Conservation (phyloP, 352 stramenopile genomes). For the Phytophthora pini region DNA sequence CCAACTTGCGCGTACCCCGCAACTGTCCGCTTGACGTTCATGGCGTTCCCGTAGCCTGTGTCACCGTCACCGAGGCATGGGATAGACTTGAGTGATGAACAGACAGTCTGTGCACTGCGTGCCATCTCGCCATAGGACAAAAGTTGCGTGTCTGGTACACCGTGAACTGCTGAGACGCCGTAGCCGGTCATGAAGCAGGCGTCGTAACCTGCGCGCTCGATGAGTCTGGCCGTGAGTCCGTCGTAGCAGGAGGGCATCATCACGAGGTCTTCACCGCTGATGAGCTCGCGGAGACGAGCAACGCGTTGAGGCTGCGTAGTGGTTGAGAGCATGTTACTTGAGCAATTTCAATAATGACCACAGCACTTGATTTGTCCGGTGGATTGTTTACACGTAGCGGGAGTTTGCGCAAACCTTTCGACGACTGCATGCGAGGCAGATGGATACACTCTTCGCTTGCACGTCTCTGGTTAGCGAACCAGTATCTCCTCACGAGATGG, state of each 20-base stretch:
- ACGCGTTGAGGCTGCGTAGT: conserved; percentile 39
- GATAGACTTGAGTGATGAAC: conserved; percentile 37
- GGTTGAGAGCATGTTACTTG: too few relatives aligned
- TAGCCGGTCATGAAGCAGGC: conserved; percentile 72
- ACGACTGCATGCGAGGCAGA: too few relatives aligned
- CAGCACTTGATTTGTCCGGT: too few relatives aligned
- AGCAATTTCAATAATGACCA: too few relatives aligned
- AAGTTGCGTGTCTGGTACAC: conserved; percentile 91
- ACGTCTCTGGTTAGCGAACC: too few relatives aligned
- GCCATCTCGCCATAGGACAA: conserved; percentile 76
- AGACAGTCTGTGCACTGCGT: conserved; percentile 47
- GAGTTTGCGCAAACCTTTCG: too few relatives aligned
- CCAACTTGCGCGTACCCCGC: conserved; percentile 89
- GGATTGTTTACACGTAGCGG: too few relatives aligned
- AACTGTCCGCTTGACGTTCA: conserved; percentile 94
- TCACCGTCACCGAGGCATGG: conserved; percentile 90
- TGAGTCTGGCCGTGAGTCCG: conserved; percentile 89
- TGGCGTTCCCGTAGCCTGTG: conserved; percentile 93
- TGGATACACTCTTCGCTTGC: too few relatives aligned
- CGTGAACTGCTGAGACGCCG: conserved; percentile 68
- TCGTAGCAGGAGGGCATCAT: conserved; percentile 83
- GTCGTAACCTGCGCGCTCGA: conserved; percentile 89
- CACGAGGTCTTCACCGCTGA: conserved; percentile 55
- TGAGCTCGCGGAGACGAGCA: conserved; percentile 33
- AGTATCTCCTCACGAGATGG: too few relatives aligned